Conservation (phyloP, 2,329 filamentous ascomycete genomes). For the Claviceps africana region DNA sequence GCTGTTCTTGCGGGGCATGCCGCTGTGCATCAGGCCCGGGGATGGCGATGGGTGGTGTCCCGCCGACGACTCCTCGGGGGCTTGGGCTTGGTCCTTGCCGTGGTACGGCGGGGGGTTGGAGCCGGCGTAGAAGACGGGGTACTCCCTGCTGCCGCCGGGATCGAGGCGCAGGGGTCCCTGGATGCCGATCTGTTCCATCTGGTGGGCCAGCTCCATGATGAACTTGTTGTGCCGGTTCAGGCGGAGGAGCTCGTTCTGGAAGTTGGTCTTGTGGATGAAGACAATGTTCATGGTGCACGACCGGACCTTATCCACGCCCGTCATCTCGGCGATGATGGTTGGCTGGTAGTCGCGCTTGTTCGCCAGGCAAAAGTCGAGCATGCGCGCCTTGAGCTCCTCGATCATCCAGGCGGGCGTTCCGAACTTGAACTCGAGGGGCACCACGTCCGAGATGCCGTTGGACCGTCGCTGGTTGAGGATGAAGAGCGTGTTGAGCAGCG, state of each 20-base stretch:
- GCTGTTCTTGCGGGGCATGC: constrained; percentile 8
- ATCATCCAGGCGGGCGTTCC: constrained; percentile 76
- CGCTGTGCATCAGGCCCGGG: constrained; percentile 6
- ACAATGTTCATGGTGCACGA: constrained; percentile 81
- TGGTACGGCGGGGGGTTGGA: constrained; percentile 20
- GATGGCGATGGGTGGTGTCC: background rate
- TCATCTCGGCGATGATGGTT: constrained; percentile 77
- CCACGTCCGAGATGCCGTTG: constrained; percentile 72
- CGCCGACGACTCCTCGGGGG: constrained; percentile 7
- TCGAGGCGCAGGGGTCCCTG: constrained; percentile 53
- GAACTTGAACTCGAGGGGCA: constrained; percentile 75
- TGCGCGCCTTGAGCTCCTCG: constrained; percentile 61
- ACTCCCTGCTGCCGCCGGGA: constrained; percentile 55
- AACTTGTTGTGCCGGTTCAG: constrained; percentile 88
- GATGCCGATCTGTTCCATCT: constrained; percentile 72
- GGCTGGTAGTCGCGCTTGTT: constrained; percentile 84
- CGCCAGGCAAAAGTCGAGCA: constrained; percentile 67
- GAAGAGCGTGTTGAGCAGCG: constrained; percentile 80
- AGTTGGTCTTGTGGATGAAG: constrained; percentile 96
- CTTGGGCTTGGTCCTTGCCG: constrained; percentile 14
- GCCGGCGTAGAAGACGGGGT: constrained; percentile 44
- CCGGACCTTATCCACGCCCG: constrained; percentile 66
- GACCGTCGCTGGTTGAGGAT: constrained; percentile 90
- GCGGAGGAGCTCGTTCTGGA: constrained; percentile 86
- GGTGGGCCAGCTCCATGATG: constrained; percentile 77